A percentile compares a stretch with the other conserved stretches of the same genome.
Evolutionary conservation across 257 asterid species (phyloP).

Genomic region (Eustoma russellianum): DNA sequence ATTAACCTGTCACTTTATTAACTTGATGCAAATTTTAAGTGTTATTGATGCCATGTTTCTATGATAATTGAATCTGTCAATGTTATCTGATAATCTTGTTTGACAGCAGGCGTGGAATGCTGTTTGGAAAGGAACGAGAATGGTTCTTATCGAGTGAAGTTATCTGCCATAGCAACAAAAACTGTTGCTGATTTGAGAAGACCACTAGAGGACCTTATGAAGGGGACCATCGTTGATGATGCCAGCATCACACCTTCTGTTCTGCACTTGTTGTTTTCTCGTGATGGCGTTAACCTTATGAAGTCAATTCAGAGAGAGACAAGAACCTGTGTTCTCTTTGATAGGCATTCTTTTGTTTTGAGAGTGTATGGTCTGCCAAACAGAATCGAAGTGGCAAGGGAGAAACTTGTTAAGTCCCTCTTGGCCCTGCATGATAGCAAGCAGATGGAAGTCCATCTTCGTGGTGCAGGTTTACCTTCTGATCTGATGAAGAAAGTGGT

Average conservation of each 20-base stretch:
- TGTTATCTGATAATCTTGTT: neutral
- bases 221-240: slow-evolving; percentile 51
- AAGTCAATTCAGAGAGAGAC: slow-evolving; percentile 51
- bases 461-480: slow-evolving; percentile 51
- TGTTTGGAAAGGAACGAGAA: slow-evolving; percentile 35
- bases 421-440: slow-evolving; percentile 48
- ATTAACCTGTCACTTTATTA: too few relatives aligned
- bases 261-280: slow-evolving; percentile 54
- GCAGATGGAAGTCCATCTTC: slow-evolving; percentile 70
- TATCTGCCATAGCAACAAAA: slow-evolving; percentile 79
- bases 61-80: slow-evolving; percentile 1
- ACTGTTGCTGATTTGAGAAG: slow-evolving; percentile 62
- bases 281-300: slow-evolving; percentile 61
- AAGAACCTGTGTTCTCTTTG: slow-evolving; percentile 51
- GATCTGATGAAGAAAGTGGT: slow-evolving; percentile 94
- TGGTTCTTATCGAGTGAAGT: slow-evolving; percentile 63
- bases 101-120: slow-evolving; percentile 60
- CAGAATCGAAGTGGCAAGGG: slow-evolving; percentile 38
- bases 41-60: neutral
- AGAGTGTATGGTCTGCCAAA: slow-evolving; percentile 58
- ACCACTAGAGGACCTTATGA: slow-evolving; percentile 64
- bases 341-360: slow-evolving; percentile 43
- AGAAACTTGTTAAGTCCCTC: slow-evolving; percentile 42
- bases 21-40: too few relatives aligned
- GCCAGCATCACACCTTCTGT: slow-evolving; percentile 55